Conservation (phyloP, 2,329 filamentous ascomycete species). For the Pestalotiopsis sp. region DNA sequence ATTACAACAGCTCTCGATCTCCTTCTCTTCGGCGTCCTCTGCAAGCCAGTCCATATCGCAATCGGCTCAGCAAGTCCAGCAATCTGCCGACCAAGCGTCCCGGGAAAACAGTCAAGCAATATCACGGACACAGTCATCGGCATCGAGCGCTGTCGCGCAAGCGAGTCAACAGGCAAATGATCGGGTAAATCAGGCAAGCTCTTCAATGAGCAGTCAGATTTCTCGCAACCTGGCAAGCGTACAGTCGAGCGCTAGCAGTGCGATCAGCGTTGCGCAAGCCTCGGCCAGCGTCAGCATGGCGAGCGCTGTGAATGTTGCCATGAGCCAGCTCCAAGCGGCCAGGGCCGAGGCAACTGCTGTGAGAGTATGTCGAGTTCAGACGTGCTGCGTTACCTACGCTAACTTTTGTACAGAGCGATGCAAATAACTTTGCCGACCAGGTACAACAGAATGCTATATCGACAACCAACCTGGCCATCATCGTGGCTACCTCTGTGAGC, state of each 20-base stretch:
- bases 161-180: slow-evolving; percentile 27
- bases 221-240: slow-evolving; percentile 27
- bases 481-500: slow-evolving; percentile 28
- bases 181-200: slow-evolving; percentile 26
- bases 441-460: slow-evolving; percentile 29
- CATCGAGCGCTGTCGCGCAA: slow-evolving; percentile 30
- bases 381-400: background rate
- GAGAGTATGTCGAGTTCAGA: slow-evolving; percentile 16
- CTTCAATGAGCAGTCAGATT: slow-evolving; percentile 33
- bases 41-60: slow-evolving; percentile 33
- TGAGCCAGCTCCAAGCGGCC: slow-evolving; percentile 29
- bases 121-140: slow-evolving; percentile 32
- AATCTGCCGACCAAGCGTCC: slow-evolving; percentile 32
- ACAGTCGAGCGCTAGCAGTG: slow-evolving; percentile 34
- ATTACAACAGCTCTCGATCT: slow-evolving; percentile 30
- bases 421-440: slow-evolving; percentile 24
- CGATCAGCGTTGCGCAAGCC: slow-evolving; percentile 52
- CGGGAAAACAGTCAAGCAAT: slow-evolving; percentile 29
- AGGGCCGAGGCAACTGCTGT: slow-evolving; percentile 22
- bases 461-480: slow-evolving; percentile 31
- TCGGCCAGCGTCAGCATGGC: slow-evolving; percentile 58
- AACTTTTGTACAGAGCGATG: slow-evolving; percentile 22
- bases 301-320: slow-evolving; percentile 49
- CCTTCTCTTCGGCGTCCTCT: slow-evolving; percentile 33
- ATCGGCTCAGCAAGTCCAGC: slow-evolving; percentile 30